Conservation (phyloP, 2,329 filamentous ascomycete genomes). For the Stromatinia cepivora region DNA sequence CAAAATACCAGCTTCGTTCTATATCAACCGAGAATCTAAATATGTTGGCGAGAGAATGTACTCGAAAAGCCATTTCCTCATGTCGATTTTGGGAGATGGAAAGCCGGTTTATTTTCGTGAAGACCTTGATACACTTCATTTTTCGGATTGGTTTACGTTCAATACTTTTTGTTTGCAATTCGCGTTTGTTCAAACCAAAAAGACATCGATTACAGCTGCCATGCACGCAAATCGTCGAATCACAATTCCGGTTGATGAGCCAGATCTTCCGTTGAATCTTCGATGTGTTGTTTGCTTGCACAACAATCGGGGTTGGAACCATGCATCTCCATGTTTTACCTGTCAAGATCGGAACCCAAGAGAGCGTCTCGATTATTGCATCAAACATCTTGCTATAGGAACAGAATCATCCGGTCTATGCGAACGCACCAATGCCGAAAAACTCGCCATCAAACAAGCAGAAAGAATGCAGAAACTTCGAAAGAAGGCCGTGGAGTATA, state of each 20-base stretch:
- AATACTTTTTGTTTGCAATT: constrained; percentile 5
- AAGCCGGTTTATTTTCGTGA: background rate
- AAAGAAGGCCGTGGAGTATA: background rate
- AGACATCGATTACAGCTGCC: background rate
- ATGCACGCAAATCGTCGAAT: background rate
- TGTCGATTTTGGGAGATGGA: background rate
- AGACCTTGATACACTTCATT: background rate
- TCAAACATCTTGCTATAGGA: background rate
- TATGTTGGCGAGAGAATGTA: background rate
- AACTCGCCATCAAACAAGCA: background rate
- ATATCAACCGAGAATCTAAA: background rate
- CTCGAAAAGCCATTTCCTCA: background rate
- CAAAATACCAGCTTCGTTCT: background rate
- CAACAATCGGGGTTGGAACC: background rate
- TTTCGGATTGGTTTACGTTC: constrained; percentile 11
- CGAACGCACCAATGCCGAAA: background rate
- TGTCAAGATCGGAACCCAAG: constrained; percentile 1
- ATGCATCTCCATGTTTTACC: background rate
- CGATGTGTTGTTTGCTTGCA: background rate
- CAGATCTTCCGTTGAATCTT: background rate
- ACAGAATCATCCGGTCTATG: background rate
- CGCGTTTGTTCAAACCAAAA: background rate
- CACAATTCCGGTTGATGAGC: background rate
- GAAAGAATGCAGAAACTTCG: background rate
- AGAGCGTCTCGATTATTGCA: background rate